A percentile compares a stretch with the other conserved stretches of the same genome.
Evolutionary conservation across 345 rosid genomes (phyloP).

Genomic region (Capsella bursapastoris): DNA sequence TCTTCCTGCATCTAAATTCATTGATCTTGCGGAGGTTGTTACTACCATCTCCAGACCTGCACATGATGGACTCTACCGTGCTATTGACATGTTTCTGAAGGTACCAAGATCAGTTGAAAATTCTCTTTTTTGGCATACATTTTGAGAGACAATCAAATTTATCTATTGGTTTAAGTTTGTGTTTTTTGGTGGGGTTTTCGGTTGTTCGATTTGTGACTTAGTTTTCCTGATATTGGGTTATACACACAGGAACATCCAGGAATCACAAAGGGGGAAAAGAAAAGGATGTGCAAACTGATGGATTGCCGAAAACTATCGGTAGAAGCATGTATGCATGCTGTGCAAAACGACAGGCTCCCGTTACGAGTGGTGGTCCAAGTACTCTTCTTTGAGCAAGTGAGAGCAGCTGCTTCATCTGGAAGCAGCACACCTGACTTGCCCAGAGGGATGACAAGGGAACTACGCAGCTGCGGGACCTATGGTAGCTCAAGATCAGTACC

Average conservation of each 20-base stretch:
- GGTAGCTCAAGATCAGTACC: conserved; percentile 77
- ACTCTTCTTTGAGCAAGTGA: conserved; percentile 83
- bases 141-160: not conserved
- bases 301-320: conserved; percentile 86
- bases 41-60: conserved; percentile 68
- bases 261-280: conserved; percentile 80
- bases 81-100: conserved; percentile 82
- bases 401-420: conserved; percentile 74
- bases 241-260: conserved; percentile 69
- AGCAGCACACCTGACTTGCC: conserved; percentile 86
- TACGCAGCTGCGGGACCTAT: conserved; percentile 54
- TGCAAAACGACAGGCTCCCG: conserved; percentile 85
- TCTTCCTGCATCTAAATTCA: conserved; percentile 58
- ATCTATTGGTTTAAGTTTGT: not conserved
- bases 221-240: not conserved
- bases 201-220: not conserved
- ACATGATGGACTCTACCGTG: conserved; percentile 84
- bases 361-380: conserved; percentile 79
- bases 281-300: conserved; percentile 83
- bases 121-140: not conserved
- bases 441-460: conserved; percentile 51
- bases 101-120: conserved; percentile 41
- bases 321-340: conserved; percentile 85
- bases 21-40: conserved; percentile 72
- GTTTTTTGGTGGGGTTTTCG: not conserved